Evolutionary conservation across 2,329 filamentous ascomycete genomes (phyloP), one percentile per base, ranked within the genome.

Genomic region (Ceratocystis colombiana): DNA sequence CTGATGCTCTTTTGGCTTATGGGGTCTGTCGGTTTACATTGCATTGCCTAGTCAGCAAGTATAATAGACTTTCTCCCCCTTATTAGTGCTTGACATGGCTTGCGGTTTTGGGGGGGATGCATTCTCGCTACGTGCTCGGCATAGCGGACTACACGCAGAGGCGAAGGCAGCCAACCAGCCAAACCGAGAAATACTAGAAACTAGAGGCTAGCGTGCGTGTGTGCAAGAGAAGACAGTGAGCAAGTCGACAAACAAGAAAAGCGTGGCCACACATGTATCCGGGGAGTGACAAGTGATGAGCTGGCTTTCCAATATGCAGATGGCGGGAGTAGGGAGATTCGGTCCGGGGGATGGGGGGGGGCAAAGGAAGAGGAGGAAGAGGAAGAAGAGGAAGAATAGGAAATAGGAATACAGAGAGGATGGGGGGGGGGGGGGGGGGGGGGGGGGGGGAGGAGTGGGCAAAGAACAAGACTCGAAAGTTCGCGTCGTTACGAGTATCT

Each of bases 221-320:
- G 22, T 22, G 46, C 46, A n/a, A 5, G 46, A 50, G 7, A 50
- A 10, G n/a, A 50, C 37, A 12, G 37, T 3, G 37, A 1, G n/a
- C 46, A 50, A 10, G 5, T 22, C 46, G 22, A 50, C 22, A 33
- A n/a, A 57, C 53, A 57, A 28, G 25, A 28, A 57, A 57, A 6
- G 30, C 33, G 22, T 57, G 53, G 53, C 53, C 53, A 57, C 53
- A 57, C 22, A 28, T 30, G 53, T 57, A 57, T 57, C 46, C 46
- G 22, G 46, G 7, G 46, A 20, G 7, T 50, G 46, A 50, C 22
- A 22, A 50, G 46, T 50, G 46, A 50, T 50, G 46, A 50, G 46
- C 22, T 50, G 46, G 17, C 46, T 50, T 25, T 50, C 7, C n/a
- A 50, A 20, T 3, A 41, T 41, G 37, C 37, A 41, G 37, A 50